These are phyloP conservation scores for Boletus austroedulis DNA, from an alignment of 1,284 basidiomycete species.

Conservation along the genomic window DNA sequence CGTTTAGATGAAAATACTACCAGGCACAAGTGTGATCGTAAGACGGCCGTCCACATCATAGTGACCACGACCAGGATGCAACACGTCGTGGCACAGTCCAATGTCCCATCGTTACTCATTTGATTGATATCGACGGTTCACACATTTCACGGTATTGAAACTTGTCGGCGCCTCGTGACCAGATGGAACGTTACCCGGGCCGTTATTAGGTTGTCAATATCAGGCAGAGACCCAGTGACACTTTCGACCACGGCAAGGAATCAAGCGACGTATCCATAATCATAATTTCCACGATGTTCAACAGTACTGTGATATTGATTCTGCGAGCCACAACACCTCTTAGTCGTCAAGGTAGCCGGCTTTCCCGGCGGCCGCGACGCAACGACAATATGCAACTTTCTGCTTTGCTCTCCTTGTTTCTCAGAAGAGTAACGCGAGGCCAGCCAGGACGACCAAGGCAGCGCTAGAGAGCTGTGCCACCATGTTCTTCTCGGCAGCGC, in stretches of 20 bases:
- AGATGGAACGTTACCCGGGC: neutral
- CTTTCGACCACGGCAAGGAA: neutral
- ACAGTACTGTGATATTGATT: neutral
- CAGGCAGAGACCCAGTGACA: neutral
- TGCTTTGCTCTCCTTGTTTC: neutral
- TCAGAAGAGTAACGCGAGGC: constrained; percentile 15
- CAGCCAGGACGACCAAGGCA: constrained; percentile 5
- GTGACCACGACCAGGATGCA: neutral
- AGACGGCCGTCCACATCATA: neutral
- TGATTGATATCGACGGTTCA: no score
- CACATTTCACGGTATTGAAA: neutral
- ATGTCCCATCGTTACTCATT: no score
- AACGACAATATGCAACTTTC: neutral
- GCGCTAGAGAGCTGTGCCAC: constrained; percentile 4
- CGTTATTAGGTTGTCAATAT: neutral
- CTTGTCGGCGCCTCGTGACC: neutral
- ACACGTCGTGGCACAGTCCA: neutral
- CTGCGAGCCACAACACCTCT: neutral
- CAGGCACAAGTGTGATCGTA: neutral
- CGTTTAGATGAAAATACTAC: neutral
- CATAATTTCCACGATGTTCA: neutral
- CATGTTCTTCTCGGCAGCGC: constrained; percentile 17
- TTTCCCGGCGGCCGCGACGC: no score
- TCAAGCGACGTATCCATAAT: no score
- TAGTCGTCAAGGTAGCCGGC: no score